Evolutionary conservation across 805 yeast genomes (phyloP), one percentile per base, ranked within the genome.

Genomic region (Lipomyces japonicus): DNA sequence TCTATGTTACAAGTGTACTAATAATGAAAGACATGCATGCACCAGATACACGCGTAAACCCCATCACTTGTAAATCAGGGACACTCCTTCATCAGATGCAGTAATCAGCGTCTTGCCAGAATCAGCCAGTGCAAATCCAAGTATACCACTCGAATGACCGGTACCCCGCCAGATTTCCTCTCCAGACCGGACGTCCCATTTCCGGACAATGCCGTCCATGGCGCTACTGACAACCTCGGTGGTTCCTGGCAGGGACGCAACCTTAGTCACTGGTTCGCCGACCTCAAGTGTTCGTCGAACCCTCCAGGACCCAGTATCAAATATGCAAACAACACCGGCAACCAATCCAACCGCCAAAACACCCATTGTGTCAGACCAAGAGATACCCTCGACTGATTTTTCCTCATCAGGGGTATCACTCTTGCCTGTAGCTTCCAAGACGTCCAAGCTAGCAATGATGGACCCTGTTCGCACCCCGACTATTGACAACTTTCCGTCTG

Each of bases 61-160:
- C n/a, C 44, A 7, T 23, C 39, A 42, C 32, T 75, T 73, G 61
- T 81, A 89, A 9, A 91, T 78, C 57, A 91, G 72, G 10, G 95
- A 80, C 28, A 93, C 96, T 59, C 96, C 96, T 68, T 93, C 98
- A 67, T 93, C 98, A 57, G 97, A 97, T 12, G 96, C 98, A 19
- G 97, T 87, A 32, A 89, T 76, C 39, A 93, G 63, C 65, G 82
- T 81, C 44, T 76, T 75, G 24, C 88, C 91, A 40, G 77, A 70
- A 36, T 79, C 81, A 23, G 55, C 40, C 38, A 83, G 64, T 18
- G 84, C 81, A 65, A 93, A 91, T 62, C 88, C 97, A 57, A 93
- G 75, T 18, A 93, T 82, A 55, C 97, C 97, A 85, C 86, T 86
- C 68, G 84, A 85, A 67, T 93, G 98, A 21, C 98, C 99, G 36